Evolutionary conservation across 352 stramenopile genomes (phyloP).

Genomic region (Phytophthora pseudosyringae): DNA sequence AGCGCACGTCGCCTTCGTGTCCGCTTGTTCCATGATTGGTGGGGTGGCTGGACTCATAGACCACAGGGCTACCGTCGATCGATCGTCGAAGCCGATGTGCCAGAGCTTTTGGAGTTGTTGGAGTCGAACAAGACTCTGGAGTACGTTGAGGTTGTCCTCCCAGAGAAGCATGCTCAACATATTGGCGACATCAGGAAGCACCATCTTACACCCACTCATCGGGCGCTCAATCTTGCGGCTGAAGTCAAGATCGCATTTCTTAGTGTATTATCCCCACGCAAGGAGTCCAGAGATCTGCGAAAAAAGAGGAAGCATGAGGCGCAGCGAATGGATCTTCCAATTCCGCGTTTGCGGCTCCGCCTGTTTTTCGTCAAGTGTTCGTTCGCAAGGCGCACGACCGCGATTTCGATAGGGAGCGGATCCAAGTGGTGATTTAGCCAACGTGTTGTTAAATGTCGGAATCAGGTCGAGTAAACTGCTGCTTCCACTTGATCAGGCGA

Average conservation of each 20-base stretch:
- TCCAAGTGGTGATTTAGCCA: conserved; percentile 3
- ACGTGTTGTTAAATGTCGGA: too few species aligned
- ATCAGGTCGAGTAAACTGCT: too few species aligned
- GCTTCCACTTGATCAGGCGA: too few species aligned
- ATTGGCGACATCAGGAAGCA: not conserved
- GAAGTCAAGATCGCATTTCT: not conserved
- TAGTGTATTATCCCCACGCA: not conserved
- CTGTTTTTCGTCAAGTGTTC: conserved; percentile 2
- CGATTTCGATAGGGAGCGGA: not conserved
- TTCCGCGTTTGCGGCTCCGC: conserved; percentile 1
- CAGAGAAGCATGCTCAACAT: not conserved
- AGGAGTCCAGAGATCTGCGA: not conserved
- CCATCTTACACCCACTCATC: not conserved
- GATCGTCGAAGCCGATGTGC: not conserved
- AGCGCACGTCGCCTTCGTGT: not conserved
- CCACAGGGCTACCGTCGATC: not conserved
- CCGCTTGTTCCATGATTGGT: not conserved
- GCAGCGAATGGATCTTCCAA: conserved; percentile 25
- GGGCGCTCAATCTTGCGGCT: not conserved
- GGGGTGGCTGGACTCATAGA: not conserved
- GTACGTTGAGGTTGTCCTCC: too few species aligned
- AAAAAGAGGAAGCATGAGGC: not conserved
- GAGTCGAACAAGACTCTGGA: not conserved
- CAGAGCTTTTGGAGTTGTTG: not conserved
- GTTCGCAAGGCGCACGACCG: not conserved